Percentiles rank a stretch among this genome's conserved stretches.
Evolutionary conservation across 495 filamentous ascomycete species (phyloP).

Genomic region (Alectoria sarmentosa): DNA sequence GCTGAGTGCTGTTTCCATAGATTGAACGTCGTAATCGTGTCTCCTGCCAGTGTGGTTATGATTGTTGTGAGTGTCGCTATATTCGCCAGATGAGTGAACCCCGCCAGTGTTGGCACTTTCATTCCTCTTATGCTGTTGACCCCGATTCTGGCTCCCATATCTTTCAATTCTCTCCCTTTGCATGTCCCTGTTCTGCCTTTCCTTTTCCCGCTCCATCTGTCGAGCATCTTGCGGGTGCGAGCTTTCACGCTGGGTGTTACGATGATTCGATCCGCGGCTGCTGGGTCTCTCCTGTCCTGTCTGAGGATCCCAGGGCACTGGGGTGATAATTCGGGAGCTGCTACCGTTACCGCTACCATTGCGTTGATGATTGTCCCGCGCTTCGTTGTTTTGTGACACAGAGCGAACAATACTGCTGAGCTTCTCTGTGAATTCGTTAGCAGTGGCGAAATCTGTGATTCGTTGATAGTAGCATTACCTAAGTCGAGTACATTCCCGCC

Average conservation of each 20-base stretch:
- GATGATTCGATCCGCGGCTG: conserved; percentile 42
- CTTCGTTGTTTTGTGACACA: conserved; percentile 49
- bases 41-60: conserved; percentile 47
- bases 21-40: conserved; percentile 93
- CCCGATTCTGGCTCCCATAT: conserved; percentile 44
- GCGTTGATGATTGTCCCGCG: conserved; percentile 17
- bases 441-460: not conserved
- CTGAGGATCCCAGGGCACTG: conserved; percentile 53
- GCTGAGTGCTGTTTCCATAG: conserved; percentile 83
- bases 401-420: conserved; percentile 90
- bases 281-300: conserved; percentile 42
- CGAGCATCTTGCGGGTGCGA: conserved; percentile 38
- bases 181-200: conserved; percentile 52
- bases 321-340: conserved; percentile 43
- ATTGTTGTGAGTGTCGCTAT: conserved; percentile 56
- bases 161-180: conserved; percentile 53
- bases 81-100: conserved; percentile 67
- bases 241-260: conserved; percentile 28
- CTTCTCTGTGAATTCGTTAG: conserved; percentile 59
- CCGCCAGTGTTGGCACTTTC: conserved; percentile 68
- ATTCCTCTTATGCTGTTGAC: conserved; percentile 54
- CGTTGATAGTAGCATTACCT: conserved; percentile 49
- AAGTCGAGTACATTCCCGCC: conserved; percentile 93
- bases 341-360: conserved; percentile 43
- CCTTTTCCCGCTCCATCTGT: conserved; percentile 40